Conservation (phyloP, 2,329 filamentous ascomycete species). For the Ilyonectria destructans region DNA sequence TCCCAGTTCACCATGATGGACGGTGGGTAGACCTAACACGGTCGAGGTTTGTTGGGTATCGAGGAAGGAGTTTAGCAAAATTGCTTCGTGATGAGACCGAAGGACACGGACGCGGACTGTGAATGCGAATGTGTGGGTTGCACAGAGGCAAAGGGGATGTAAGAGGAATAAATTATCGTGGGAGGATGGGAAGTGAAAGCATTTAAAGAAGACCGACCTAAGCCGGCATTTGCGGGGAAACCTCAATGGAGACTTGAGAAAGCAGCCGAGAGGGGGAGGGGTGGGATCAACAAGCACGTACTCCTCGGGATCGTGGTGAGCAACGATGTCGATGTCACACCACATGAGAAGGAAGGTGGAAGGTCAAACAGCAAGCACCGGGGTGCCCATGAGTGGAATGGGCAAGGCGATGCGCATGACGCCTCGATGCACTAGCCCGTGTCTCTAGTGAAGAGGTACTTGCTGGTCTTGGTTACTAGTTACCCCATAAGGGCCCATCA, state of each 20-base stretch:
- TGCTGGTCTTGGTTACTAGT: conserved; percentile 5
- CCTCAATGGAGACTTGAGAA: conserved; percentile 25
- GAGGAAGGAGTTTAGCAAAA: conserved; percentile 1
- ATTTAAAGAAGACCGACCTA: conserved; percentile 43
- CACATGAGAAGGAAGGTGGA: conserved; percentile 21
- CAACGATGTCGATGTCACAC: conserved; percentile 43
- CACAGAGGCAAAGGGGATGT: conserved; percentile 26
- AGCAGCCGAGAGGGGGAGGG: conserved; percentile 13
- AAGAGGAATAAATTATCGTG: conserved; percentile 16
- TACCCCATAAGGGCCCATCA: neutral
- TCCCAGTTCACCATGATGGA: conserved; percentile 52
- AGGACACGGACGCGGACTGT: conserved; percentile 6
- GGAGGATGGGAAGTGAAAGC: conserved; percentile 37
- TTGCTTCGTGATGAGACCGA: conserved; percentile 12
- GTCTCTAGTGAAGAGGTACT: conserved; percentile 20
- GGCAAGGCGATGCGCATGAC: conserved; percentile 28
- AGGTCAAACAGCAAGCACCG: conserved; percentile 13
- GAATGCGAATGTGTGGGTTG: conserved; percentile 16
- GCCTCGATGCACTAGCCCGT: conserved; percentile 23
- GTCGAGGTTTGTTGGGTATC: neutral
- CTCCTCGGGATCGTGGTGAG: conserved; percentile 14
- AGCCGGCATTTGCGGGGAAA: conserved; percentile 44
- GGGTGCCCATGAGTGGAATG: conserved; percentile 16
- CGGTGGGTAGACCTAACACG: neutral
- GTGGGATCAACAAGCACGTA: conserved; percentile 34